These are phyloP conservation scores for Hanseniaspora meyeri DNA, from an alignment of 805 yeast genomes.

Conservation along the genomic window DNA sequence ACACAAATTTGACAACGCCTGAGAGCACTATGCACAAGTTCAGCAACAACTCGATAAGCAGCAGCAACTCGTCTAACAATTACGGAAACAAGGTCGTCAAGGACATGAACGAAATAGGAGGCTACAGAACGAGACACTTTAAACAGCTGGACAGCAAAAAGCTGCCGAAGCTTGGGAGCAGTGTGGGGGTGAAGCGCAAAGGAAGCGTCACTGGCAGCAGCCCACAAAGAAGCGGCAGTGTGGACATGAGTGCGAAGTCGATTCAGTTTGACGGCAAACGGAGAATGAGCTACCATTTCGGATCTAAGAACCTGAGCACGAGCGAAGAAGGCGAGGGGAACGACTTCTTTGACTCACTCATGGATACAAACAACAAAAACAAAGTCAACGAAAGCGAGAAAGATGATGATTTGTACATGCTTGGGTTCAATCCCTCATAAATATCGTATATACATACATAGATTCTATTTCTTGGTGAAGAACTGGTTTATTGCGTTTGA, in stretches of 20 bases:
- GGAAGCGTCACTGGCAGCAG: neutral
- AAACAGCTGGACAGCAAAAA: constrained; percentile 35
- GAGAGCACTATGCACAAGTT: neutral
- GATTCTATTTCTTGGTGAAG: neutral
- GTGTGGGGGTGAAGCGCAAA: neutral
- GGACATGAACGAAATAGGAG: constrained; percentile 35
- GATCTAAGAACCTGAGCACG: neutral
- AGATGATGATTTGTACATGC: constrained; percentile 4
- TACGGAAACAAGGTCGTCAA: constrained; percentile 15
- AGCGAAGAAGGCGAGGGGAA: neutral
- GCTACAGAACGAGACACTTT: constrained; percentile 55
- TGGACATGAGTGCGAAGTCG: neutral
- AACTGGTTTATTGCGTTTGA: neutral
- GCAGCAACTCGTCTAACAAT: constrained; percentile 15
- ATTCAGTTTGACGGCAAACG: neutral
- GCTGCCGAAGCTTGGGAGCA: constrained; percentile 28
- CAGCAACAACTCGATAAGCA: neutral
- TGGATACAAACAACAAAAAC: neutral
- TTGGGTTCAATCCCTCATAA: constrained; percentile 11
- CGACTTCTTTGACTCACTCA: constrained; percentile 6
- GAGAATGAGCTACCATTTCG: neutral
- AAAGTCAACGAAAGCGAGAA: neutral
- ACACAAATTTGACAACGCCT: neutral
- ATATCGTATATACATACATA: neutral
- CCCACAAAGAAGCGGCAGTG: neutral